A percentile compares a stretch with the other conserved stretches of the same genome.
Evolutionary conservation across 2,329 filamentous ascomycete genomes (phyloP).

Genomic region (Nothophoma quercina): DNA sequence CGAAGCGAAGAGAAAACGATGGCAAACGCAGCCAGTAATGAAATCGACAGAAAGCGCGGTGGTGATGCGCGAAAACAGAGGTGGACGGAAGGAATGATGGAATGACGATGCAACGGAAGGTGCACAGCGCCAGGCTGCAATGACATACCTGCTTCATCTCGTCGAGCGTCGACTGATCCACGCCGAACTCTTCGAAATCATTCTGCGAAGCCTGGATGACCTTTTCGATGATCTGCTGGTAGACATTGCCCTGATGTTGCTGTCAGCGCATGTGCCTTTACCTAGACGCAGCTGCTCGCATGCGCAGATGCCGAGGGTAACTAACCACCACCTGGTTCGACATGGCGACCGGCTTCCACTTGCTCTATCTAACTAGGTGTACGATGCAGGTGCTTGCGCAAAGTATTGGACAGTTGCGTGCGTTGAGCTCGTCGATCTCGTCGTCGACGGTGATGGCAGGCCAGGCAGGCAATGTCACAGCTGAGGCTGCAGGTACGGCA

Average conservation of each 20-base stretch:
- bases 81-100: constrained; percentile 10
- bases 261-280: constrained; percentile 38
- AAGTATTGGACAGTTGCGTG: constrained; percentile 31
- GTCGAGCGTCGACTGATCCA: constrained; percentile 84
- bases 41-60: neutral
- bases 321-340: constrained; percentile 51
- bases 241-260: constrained; percentile 71
- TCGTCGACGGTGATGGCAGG: constrained; percentile 22
- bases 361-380: constrained; percentile 28
- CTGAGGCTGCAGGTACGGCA: constrained; percentile 32
- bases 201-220: constrained; percentile 71
- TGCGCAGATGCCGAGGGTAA: constrained; percentile 32
- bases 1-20: constrained; percentile 27
- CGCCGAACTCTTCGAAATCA: constrained; percentile 96
- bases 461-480: constrained; percentile 39
- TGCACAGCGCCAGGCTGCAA: constrained; percentile 25
- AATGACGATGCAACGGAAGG: constrained; percentile 24
- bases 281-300: constrained; percentile 23
- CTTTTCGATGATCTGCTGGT: constrained; percentile 88
- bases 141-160: constrained; percentile 84
- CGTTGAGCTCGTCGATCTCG: constrained; percentile 32
- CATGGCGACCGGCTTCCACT: constrained; percentile 35
- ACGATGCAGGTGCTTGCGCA: constrained; percentile 22
- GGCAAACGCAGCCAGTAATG: constrained; percentile 19
- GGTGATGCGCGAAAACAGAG: constrained; percentile 9